Evolutionary conservation across 257 asterid genomes (phyloP), one percentile per base, ranked within the genome.

Genomic region (Nicotiana obtusifolia): DNA sequence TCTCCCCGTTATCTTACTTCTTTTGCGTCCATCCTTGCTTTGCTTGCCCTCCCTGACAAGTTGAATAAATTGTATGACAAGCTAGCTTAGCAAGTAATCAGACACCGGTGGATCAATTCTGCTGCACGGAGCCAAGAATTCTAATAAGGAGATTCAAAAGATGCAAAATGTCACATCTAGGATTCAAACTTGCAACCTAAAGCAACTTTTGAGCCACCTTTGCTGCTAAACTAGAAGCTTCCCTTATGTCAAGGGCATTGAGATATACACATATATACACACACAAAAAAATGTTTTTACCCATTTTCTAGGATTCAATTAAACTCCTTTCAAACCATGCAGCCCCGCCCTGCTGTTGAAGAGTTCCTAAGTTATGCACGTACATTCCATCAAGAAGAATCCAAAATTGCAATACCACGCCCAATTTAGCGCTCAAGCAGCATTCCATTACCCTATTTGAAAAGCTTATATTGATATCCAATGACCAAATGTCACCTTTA

Each of bases 11-110:
- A 82, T 52, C 83, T 37, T 35, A 13, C 83, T 82, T 89, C 87
- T 81, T 84, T 49, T 83, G 41, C 30, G 31, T 81, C 64, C 81
- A 71, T 76, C 86, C 90, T 37, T 76, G 89, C 89, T 88, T 87
- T 56, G 69, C 79, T 69, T 82, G 82, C 68, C 88, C 86, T 69
- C 87, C 91, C 91, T 88, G 90, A 24, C 49, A 83, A 31, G 28
- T 56, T 71, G 26, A 65, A 57, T 17, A 80, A 71, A 71, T 22
- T 71, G 24, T 75, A 16, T 49, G 41, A 49, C 31, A 19, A 19
- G 62, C 49, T 73, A 73, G 79, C 24, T 24, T 53, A 73, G 61
- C 16, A 49, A 73, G 52, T 24, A 44, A 44, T 44, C 60, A 73
- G 78, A 73, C 60, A 22, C 9, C 22, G 22, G 22, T 0, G 20